Evolutionary conservation across 2,329 filamentous ascomycete genomes (phyloP), one percentile per base, ranked within the genome.

Genomic region (Fusarium oligoseptatum): DNA sequence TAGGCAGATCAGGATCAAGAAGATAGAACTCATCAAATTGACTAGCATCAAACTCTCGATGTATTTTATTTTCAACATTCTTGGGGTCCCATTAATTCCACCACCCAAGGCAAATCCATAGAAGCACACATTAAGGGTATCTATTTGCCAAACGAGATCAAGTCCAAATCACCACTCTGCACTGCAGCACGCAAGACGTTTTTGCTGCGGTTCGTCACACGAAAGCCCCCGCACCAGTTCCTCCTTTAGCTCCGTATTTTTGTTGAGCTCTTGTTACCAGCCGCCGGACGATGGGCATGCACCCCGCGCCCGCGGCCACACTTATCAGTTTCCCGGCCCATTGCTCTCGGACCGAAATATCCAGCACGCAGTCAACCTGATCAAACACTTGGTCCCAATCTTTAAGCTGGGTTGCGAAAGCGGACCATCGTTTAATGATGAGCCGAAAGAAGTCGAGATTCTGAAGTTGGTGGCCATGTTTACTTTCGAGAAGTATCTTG

Each of bases 281-380:
- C 20, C 64, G 64, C 4, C 29, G 55, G 5, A 66, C 43, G 12
- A 80, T 64, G 41, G 77, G 78, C 68, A 76, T 68, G 27, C 80
- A 81, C 24, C 75, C 75, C 32, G 48, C 67, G 5, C 72, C 55
- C 50, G 74, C 73, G 70, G 79, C 80, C 17, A 74, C 24, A 32
- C 73, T 76, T 36, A 80, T 60, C 43, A 81, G 68, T 36, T 76
- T 73, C 32, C 75, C 74, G 17, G 71, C 76, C 79, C 77, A 79
- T 67, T 68, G 41, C 65, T 78, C 73, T 60, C 68, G 65, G n/a
- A 77, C 66, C 72, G 80, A 67, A 39, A 56, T 60, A 62, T 79
- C 72, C 7, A 60, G 20, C 22, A 60, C 27, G 24, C 4, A 20
- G 24, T 55, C 34, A 43, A 66, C 24, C 36, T 41, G 56, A n/a